Base-by-base conservation (phyloP, 1,284 basidiomycete species). In the Ceratobasidium sp. region DNA sequence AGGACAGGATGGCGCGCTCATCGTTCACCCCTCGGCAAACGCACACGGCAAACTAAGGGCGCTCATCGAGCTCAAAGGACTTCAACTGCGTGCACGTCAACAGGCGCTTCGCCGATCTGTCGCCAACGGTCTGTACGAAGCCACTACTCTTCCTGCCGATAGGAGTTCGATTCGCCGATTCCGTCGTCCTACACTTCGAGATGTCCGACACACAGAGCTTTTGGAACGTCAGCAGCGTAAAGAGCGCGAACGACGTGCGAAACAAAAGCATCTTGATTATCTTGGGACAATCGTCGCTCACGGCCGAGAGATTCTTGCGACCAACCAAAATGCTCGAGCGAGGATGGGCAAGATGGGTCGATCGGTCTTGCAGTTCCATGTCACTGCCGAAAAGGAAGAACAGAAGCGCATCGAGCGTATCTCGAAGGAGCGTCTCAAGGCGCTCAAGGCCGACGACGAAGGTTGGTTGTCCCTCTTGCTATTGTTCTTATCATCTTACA, bases 361-460 rank as follows among this genome's bases (percentile, higher is more conserved):
- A 76, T 88, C 96, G 5, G 94, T 99, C 28, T 84, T 92, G 59
- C 89, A 87, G 70, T 92, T 98, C 83, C 96, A 98, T 81, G 84
- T 85, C 30, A 87, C 89, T 72, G 97, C 96, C 0, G 96, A 99
- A 85, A 97, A 96, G 85, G 97, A 99, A 84, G 98, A 99, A 85
- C 96, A 98, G 85, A 96, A 97, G 82, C 88, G 97, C 43, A 93
- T 99, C 76, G 97, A 99, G 82, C 86, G 96, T 74, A 89, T 99
- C 62, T 92, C 94, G 60, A 99, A 98, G 84, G 97, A 99, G 81
- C 95, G 97, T 94, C 85, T 99, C 77, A 96, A 95, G 84, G 97
- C 97, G 23, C 89, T 99, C 76, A 96, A 97, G 83, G 93, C 93
- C 50, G 96, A 99, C 80, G 97, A 99, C 84, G 97, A 99, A 84